phyloP scores from a whole-genome alignment of 805 yeast species.

The Sungouiozyma ichnusensis region DNA sequence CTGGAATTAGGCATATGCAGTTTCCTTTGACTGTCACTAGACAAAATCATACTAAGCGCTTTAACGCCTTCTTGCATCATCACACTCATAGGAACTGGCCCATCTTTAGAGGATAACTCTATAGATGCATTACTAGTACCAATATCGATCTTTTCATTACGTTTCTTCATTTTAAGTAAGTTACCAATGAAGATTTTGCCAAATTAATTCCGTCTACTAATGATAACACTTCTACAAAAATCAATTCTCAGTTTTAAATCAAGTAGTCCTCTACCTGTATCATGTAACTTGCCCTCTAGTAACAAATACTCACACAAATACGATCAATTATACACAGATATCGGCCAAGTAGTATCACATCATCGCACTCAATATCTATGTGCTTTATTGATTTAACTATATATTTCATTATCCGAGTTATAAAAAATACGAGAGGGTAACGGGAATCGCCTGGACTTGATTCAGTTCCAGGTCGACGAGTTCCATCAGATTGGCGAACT shows the following conservation, averaged over 20 bases:
- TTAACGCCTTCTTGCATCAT: constrained; percentile 30
- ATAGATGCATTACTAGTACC: constrained; percentile 9
- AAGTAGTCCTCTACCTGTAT: not conserved
- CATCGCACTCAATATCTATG: too few species aligned
- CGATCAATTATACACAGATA: too few species aligned
- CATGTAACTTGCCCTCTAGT: not conserved
- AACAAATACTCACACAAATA: too few species aligned
- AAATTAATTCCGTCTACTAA: not conserved
- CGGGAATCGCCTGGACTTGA: too few species aligned
- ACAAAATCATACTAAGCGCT: constrained; percentile 22
- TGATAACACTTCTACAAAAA: not conserved
- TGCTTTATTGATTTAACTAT: too few species aligned
- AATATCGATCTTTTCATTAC: not conserved
- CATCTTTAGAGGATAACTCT: constrained; percentile 19
- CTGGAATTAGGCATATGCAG: not conserved
- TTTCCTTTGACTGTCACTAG: constrained; percentile 10
- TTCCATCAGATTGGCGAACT: too few species aligned
- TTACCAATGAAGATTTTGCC: too few species aligned
- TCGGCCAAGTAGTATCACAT: too few species aligned
- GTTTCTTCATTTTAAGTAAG: constrained; percentile 1
- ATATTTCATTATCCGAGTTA: too few species aligned
- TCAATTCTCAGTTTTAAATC: too few species aligned
- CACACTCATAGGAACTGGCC: constrained; percentile 23
- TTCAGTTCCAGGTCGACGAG: too few species aligned
- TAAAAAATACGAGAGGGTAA: too few species aligned